Evolutionary conservation across 768 basidiomycete genomes (phyloP), one percentile per base, ranked within the genome.

Genomic region (Dendrothele bispora): DNA sequence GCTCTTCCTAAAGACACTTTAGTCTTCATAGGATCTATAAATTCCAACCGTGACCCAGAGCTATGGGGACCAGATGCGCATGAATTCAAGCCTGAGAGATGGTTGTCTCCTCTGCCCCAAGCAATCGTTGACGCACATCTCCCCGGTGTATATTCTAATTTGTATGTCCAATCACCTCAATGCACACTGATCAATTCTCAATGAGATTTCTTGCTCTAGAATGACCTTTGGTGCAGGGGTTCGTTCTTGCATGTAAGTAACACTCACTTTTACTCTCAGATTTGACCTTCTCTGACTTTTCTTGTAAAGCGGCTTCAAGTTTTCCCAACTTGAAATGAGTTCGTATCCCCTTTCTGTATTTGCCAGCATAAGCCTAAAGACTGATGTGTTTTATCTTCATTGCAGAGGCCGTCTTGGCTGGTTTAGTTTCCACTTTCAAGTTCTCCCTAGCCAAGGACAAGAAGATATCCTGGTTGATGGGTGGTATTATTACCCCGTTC

Each of bases 61-160:
- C 53, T 78, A 3, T 79, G 77, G 78, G 79, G 78, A 7, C 55
- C 60, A 10, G 77, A 80, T 49, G 68, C 72, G 2, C 47, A 56
- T 17, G 71, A 77, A 46, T 79, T 75, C 74, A 77, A 75, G 52
- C 78, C 77, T 1, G 75, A 79, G 52, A 60, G 78, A 20, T 79
- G 77, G 78, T 60, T 77, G 1, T 53, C 61, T 3, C 65, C 65
- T 0, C 59, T 74, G 15, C 75, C 74, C 6, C 56, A 67, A 5
- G 41, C 56, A 14, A 55, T 77, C 2, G 47, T 44, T 1, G 61
- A 68, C 11, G 72, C 73, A 3, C 68, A 61, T 22, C 60, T 74
- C 8, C 74, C 76, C 3, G 75, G 75, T 0, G 56, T 76, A 5
- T 78, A 77, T 52, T 69, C 74, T 2, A 62, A 73, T 49, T 40